Conservation (phyloP, 1,284 basidiomycete genomes). For the Fomitiporia mediterranea region DNA sequence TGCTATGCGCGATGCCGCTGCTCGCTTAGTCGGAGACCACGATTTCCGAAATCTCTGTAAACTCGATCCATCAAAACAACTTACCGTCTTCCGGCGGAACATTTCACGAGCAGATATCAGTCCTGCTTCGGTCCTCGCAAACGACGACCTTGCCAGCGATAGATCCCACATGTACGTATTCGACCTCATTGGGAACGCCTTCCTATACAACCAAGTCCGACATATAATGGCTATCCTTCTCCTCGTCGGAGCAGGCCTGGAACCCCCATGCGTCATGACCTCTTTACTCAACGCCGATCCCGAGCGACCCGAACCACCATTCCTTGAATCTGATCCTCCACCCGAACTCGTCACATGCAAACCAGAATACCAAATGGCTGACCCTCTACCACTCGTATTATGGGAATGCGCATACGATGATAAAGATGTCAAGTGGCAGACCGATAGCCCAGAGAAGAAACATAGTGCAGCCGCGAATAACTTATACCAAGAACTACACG, state of each 20-base stretch:
- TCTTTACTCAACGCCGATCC: constrained; percentile 70
- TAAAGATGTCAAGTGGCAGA: constrained; percentile 71
- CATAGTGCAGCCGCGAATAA: constrained; percentile 32
- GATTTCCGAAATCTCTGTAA: constrained; percentile 97
- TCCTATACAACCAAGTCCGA: constrained; percentile 96
- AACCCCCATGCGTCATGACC: constrained; percentile 67
- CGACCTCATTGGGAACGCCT: constrained; percentile 86
- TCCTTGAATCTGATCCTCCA: constrained; percentile 31
- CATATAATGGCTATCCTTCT: constrained; percentile 94
- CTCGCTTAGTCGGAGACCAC: constrained; percentile 79
- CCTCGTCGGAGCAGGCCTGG: constrained; percentile 81
- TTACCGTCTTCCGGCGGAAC: constrained; percentile 68
- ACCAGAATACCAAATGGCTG: constrained; percentile 92
- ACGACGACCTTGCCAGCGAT: not conserved
- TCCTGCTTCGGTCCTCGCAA: constrained; percentile 30
- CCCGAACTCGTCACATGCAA: constrained; percentile 61
- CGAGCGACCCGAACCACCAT: constrained; percentile 29
- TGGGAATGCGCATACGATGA: constrained; percentile 86
- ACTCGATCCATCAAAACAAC: constrained; percentile 92
- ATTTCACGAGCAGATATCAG: constrained; percentile 65
- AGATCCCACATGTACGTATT: constrained; percentile 57
- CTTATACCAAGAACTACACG: constrained; percentile 58
- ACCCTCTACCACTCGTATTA: constrained; percentile 85
- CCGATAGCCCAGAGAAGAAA: constrained; percentile 37
- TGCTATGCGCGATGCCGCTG: constrained; percentile 76